Percentiles rank a stretch among this genome's conserved stretches.
These are phyloP conservation scores for Dactylonectria estremocensis DNA, from an alignment of 2,329 filamentous ascomycete genomes.

Conservation along the genomic window DNA sequence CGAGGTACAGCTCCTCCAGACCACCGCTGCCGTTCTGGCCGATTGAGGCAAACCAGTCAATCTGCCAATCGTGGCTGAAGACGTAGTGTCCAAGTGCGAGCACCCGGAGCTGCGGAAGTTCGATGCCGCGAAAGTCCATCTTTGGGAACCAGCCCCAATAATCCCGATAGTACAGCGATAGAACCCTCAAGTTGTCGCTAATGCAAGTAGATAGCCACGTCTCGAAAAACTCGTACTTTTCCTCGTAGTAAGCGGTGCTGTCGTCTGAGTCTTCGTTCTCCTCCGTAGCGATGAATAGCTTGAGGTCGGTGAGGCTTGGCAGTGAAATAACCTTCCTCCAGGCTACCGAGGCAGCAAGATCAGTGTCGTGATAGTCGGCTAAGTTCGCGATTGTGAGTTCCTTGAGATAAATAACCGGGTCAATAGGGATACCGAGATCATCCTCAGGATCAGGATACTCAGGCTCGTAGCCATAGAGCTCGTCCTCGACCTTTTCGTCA, in stretches of 20 bases:
- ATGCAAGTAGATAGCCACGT: conserved; percentile 44
- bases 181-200: conserved; percentile 47
- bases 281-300: conserved; percentile 18
- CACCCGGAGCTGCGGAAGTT: conserved; percentile 48
- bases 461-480: not conserved
- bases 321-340: conserved; percentile 20
- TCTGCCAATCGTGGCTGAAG: conserved; percentile 61
- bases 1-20: conserved; percentile 58
- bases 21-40: conserved; percentile 32
- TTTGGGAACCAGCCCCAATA: conserved; percentile 58
- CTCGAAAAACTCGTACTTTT: conserved; percentile 41
- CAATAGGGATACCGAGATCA: not conserved
- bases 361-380: conserved; percentile 20
- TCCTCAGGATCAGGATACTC: conserved; percentile 11
- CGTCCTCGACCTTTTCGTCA: not conserved
- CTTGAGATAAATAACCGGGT: conserved; percentile 6
- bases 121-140: conserved; percentile 49
- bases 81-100: conserved; percentile 57
- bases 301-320: conserved; percentile 13
- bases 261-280: not conserved
- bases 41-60: conserved; percentile 61
- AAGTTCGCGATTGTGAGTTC: conserved; percentile 35
- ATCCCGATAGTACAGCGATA: conserved; percentile 55
- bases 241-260: not conserved
- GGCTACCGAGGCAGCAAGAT: not conserved